Percentiles rank a stretch among this genome's conserved stretches.
Conservation (phyloP, 192 early-diverging fungal genomes). For the Funneliformis mosseae region DNA sequence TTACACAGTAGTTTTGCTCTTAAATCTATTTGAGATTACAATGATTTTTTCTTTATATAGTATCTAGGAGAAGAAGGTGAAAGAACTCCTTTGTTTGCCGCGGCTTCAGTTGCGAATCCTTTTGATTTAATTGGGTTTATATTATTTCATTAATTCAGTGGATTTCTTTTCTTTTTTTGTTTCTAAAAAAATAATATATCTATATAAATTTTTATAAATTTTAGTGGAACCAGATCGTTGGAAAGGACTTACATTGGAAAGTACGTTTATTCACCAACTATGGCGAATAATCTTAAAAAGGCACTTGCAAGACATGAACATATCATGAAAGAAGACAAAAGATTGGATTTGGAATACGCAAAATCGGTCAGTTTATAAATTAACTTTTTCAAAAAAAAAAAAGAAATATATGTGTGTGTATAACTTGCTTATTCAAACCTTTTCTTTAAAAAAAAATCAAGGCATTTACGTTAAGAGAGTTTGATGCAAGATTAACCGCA, state of each 20-base stretch:
- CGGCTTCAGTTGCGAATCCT: constrained; percentile 84
- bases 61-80: constrained; percentile 83
- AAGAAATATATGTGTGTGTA: too few relatives aligned
- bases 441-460: constrained; percentile 18
- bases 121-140: constrained; percentile 71
- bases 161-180: constrained; percentile 1
- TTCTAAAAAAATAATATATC: constrained; percentile 36
- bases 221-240: constrained; percentile 31
- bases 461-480: constrained; percentile 70
- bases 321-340: constrained; percentile 34
- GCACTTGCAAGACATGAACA: constrained; percentile 44
- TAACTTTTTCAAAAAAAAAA: not conserved
- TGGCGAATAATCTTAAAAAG: constrained; percentile 53
- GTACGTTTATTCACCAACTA: constrained; percentile 49
- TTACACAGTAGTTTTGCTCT: not conserved
- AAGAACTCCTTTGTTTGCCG: constrained; percentile 72
- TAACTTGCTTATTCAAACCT: not conserved
- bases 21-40: too few relatives aligned
- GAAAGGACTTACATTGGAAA: constrained; percentile 42
- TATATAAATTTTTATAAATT: too few relatives aligned
- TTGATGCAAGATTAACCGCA: constrained; percentile 81
- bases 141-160: not conserved
- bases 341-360: constrained; percentile 26
- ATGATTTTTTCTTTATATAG: constrained; percentile 37
- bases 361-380: constrained; percentile 2